These are phyloP conservation scores for Telfairia occidentalis DNA, from an alignment of 331 rosid species.

Conservation along the genomic window DNA sequence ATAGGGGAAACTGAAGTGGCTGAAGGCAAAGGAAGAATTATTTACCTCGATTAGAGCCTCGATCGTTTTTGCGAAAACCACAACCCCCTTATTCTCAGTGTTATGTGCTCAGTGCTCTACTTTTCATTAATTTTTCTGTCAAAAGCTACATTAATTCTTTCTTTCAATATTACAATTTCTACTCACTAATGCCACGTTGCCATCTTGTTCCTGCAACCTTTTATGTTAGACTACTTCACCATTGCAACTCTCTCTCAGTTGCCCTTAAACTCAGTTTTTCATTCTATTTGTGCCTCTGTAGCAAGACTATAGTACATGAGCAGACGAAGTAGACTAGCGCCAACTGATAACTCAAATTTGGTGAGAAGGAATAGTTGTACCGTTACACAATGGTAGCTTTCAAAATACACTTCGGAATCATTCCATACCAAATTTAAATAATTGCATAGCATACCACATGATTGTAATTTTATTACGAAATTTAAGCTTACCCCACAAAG, in stretches of 20 bases:
- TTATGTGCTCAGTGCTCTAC: not conserved
- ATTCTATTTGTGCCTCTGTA: not conserved
- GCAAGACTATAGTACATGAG: not conserved
- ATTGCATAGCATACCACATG: not conserved
- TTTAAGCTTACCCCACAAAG: slow-evolving; percentile 67
- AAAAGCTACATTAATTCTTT: not conserved
- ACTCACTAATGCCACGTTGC: not conserved
- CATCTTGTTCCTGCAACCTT: not conserved
- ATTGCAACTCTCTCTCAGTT: not conserved
- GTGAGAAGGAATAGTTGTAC: not conserved
- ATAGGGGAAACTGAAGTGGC: not conserved
- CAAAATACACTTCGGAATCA: not conserved
- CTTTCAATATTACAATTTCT: not conserved
- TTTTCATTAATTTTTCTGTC: not conserved
- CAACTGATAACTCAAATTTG: not conserved
- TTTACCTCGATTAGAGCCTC: no score
- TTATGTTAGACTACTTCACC: not conserved
- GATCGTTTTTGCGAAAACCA: no score
- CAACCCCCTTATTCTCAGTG: not conserved
- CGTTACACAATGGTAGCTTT: not conserved
- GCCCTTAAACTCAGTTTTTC: not conserved
- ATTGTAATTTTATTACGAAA: not conserved
- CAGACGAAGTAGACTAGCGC: not conserved
- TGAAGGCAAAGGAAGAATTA: not conserved
- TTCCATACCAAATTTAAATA: not conserved